A percentile compares a stretch with the other conserved stretches of the same genome.
Conservation (phyloP, 176 grass and related monocot genomes). For the Elaeis guineensis region DNA sequence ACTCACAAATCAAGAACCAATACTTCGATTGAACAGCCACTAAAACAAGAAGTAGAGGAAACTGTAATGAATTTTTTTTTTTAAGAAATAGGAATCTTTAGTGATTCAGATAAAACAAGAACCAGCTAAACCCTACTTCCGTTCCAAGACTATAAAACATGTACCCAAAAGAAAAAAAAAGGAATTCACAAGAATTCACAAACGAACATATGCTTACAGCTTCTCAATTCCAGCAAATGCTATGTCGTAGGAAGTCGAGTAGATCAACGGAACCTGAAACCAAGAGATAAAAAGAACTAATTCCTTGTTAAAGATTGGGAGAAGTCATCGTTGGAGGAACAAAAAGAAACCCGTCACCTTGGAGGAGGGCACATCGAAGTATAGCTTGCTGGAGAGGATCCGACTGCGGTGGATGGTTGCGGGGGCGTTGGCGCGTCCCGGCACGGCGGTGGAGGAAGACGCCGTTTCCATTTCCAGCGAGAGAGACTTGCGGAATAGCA, state of each 20-base stretch:
- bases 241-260: slow-evolving; percentile 76
- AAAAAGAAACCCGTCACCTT: slow-evolving; percentile 34
- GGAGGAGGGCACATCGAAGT: slow-evolving; percentile 61
- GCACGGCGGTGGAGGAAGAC: slow-evolving; percentile 17
- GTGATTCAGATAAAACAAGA: too few relatives aligned
- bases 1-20: too few relatives aligned
- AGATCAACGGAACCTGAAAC: slow-evolving; percentile 59
- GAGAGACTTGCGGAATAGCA: background rate
- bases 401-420: slow-evolving; percentile 42
- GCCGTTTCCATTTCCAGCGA: slow-evolving; percentile 30
- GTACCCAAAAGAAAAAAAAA: too few relatives aligned
- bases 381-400: slow-evolving; percentile 93
- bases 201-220: slow-evolving; percentile 36
- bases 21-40: too few relatives aligned
- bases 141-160: too few relatives aligned
- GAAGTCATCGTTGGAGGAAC: background rate
- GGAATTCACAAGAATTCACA: too few relatives aligned
- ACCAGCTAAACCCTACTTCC: too few relatives aligned
- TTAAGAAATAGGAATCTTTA: too few relatives aligned
- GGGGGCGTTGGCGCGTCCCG: background rate
- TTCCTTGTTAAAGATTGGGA: too few relatives aligned
- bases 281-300: too few relatives aligned
- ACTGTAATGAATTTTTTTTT: too few relatives aligned
- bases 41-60: too few relatives aligned
- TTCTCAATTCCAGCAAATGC: slow-evolving; percentile 85